Base-by-base conservation (phyloP, 139 green algal species). In the Haematococcus sp. region DNA sequence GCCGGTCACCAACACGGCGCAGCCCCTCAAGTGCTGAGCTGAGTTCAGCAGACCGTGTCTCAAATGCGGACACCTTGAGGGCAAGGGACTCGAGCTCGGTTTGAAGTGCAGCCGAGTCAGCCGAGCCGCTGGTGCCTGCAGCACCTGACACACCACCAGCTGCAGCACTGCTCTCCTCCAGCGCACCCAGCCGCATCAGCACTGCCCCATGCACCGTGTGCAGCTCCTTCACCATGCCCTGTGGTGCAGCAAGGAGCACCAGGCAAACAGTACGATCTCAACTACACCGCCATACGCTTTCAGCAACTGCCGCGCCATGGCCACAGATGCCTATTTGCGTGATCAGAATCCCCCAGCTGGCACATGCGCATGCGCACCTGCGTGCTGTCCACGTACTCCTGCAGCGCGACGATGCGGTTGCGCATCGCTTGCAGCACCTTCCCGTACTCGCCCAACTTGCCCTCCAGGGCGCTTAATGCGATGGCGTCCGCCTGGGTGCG, bases 211-310 rank as follows among this genome's bases (percentile, higher is more conserved):
- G 52, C 34, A 56, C 69, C 28, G 73, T 70, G 34, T 81, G 76
- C 76, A 81, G 73, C 68, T 81, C 76, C 70, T 81, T 76, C 22
- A 81, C 73, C 76, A 81, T 81, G 43, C 76, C 75, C 68, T 80
- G 63, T 49, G 40, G 40, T 49, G 27, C 3, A 60, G 0, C 31
- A 76, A n/a, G n/a, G n/a, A n/a, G n/a, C n/a, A n/a, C n/a, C n/a
- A n/a, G n/a, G n/a, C n/a, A n/a, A n/a, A n/a, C n/a, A n/a, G n/a
- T n/a, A n/a, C n/a, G n/a, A n/a, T n/a, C n/a, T n/a, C n/a, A n/a
- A n/a, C n/a, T n/a, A n/a, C n/a, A n/a, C n/a, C n/a, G n/a, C n/a
- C n/a, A n/a, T n/a, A n/a, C n/a, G n/a, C n/a, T n/a, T n/a, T n/a
- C n/a, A n/a, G n/a, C n/a, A n/a, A n/a, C n/a, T n/a, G n/a, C n/a